Evolutionary conservation across 495 filamentous ascomycete species (phyloP), one percentile per base, ranked within the genome.

Genomic region (Penicillium manginii): DNA sequence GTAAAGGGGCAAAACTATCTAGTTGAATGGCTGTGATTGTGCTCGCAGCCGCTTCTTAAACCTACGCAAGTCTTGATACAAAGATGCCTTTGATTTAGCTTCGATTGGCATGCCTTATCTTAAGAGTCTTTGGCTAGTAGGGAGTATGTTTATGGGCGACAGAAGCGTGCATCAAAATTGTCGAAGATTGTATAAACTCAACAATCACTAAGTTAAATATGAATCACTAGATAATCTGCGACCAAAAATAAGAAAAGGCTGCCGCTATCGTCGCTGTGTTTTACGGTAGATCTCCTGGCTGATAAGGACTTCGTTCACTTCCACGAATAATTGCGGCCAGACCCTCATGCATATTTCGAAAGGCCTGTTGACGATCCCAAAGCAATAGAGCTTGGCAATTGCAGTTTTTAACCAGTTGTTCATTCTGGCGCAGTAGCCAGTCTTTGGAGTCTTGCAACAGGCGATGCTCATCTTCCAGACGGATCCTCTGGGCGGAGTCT

Each of bases 391-490:
- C 33, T n/a, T 53, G 35, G 6, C 40, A 15, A 53, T 53, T 42
- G 35, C 50, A 53, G 33, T 15, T 39, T 2, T 42, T 18, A n/a
- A 39, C 11, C 7, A 53, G 21, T 39, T 42, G 37, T 53, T 53
- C 35, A 5, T 53, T 53, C 12, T 42, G 33, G 3, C 15, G 14
- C 35, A 53, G 17, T 23, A 53, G 19, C 35, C 50, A 53, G 37
- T 42, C 12, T 4, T 42, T 37, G 0, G 50, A 53, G 33, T 18
- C 23, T 52, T 39, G 50, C 3, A 52, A 32, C 19, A 22, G 37
- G 33, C 50, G 50, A 40, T 37, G 50, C 26, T 52, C 50, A 9
- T 52, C 33, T 40, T 52, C 50, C 33, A 52, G 23, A 21, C 50
- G 50, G 35, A 52, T 52, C 40, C 40, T 52, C 19, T 37, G 11